Evolutionary conservation across 2,329 filamentous ascomycete genomes (phyloP).

Genomic region (Xylogone sp.): DNA sequence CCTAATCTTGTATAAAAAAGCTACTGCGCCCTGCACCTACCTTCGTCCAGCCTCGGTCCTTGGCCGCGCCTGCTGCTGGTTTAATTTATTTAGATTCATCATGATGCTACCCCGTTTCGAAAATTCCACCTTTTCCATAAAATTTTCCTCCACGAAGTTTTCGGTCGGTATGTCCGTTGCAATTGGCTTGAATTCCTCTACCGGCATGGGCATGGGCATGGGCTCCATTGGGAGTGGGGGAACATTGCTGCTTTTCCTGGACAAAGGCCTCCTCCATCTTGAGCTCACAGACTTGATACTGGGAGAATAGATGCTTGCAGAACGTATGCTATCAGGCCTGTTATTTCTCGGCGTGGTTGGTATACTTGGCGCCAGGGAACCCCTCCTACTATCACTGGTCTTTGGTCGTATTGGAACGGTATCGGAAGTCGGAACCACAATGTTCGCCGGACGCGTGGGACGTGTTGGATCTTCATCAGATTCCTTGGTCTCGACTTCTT

Average conservation of each 20-base stretch:
- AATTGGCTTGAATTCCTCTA: slow-evolving; percentile 45
- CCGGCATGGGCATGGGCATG: slow-evolving; percentile 10
- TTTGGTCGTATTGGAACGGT: not conserved
- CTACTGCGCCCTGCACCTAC: slow-evolving; percentile 9
- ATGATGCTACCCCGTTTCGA: slow-evolving; percentile 63
- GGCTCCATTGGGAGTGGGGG: slow-evolving; percentile 4
- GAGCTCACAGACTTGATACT: slow-evolving; percentile 8
- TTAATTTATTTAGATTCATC: slow-evolving; percentile 44
- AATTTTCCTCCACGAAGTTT: slow-evolving; percentile 53
- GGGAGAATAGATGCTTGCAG: not conserved
- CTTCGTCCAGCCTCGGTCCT: slow-evolving; percentile 15
- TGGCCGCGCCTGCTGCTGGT: slow-evolving; percentile 18
- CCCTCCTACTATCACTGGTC: not conserved
- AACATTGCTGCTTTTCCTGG: slow-evolving; percentile 11
- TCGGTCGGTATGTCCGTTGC: slow-evolving; percentile 54
- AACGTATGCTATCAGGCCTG: not conserved
- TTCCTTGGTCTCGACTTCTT: not conserved
- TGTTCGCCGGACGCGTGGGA: not conserved
- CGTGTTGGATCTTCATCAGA: not conserved
- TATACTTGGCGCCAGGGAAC: not conserved
- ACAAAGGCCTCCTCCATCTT: slow-evolving; percentile 15
- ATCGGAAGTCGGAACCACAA: not conserved
- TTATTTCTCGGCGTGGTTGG: not conserved
- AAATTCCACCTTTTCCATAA: slow-evolving; percentile 53
- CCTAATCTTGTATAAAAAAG: not conserved